phyloP scores from a whole-genome alignment of 305 asterid genomes.

The Rubia tinctorum region DNA sequence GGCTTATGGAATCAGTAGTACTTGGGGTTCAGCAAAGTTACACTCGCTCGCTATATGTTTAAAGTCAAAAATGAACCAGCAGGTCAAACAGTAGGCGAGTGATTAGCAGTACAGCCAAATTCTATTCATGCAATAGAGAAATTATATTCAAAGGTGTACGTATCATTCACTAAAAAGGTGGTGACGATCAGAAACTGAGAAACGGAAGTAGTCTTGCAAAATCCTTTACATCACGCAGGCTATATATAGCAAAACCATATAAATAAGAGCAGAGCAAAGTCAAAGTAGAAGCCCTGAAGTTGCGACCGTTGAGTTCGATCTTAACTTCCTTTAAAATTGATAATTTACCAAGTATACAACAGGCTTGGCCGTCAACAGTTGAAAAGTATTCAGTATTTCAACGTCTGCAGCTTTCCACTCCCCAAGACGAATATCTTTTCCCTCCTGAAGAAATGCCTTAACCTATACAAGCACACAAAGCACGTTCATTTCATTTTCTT shows the following conservation, averaged over 20 bases:
- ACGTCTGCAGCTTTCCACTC: conserved; percentile 98
- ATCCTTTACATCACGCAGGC: not conserved
- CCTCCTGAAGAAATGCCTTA: conserved; percentile 62
- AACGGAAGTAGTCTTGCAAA: not conserved
- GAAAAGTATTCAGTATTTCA: conserved; percentile 90
- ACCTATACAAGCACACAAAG: conserved; percentile 47
- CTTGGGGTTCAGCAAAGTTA: not conserved
- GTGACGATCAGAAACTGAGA: not conserved
- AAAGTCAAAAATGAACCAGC: not conserved
- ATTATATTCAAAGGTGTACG: not conserved
- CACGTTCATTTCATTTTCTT: not conserved
- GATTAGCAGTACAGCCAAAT: not conserved
- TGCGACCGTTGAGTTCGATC: not conserved
- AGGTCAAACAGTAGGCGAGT: not conserved
- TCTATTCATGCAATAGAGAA: not conserved
- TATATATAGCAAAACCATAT: not conserved
- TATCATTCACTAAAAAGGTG: not conserved
- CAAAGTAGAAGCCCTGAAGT: not conserved
- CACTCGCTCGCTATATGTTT: not conserved
- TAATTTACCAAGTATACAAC: conserved; percentile 94
- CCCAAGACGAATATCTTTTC: conserved; percentile 82
- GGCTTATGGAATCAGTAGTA: not conserved
- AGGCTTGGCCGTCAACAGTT: conserved; percentile 95
- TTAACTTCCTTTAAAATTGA: not conserved
- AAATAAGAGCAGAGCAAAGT: not conserved